Conservation (phyloP, 169 alveolate species). For the Eimeria nieschulzi region DNA sequence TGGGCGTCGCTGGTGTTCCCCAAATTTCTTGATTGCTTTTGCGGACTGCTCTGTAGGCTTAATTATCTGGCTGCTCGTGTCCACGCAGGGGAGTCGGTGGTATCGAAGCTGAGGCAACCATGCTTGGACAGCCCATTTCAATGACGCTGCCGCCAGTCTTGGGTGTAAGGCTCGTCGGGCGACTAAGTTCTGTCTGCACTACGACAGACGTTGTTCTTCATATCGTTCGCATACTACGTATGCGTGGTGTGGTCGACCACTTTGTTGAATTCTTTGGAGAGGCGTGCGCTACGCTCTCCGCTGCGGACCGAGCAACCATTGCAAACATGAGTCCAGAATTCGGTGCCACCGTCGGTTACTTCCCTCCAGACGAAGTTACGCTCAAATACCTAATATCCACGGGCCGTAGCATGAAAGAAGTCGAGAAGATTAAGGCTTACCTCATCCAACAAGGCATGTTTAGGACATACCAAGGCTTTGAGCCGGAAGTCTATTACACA, state of each 20-base stretch:
- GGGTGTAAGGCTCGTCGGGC: slow-evolving; percentile 95
- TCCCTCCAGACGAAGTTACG: slow-evolving; percentile 94
- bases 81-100: slow-evolving; percentile 97
- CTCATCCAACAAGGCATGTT: slow-evolving; percentile 85
- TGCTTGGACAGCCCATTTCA: slow-evolving; percentile 97
- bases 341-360: slow-evolving; percentile 97
- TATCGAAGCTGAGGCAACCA: slow-evolving; percentile 98
- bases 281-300: slow-evolving; percentile 88
- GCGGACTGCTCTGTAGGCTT: background rate
- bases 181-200: slow-evolving; percentile 87
- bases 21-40: no score
- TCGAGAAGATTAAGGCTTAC: slow-evolving; percentile 89
- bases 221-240: slow-evolving; percentile 81
- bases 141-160: slow-evolving; percentile 97
- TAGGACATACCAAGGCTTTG: slow-evolving; percentile 78
- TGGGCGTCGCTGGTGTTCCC: no score
- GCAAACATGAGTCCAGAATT: slow-evolving; percentile 98
- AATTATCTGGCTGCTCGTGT: slow-evolving; percentile 39
- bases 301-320: slow-evolving; percentile 96
- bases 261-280: slow-evolving; percentile 96
- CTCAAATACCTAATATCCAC: slow-evolving; percentile 91
- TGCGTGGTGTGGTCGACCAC: slow-evolving; percentile 97
- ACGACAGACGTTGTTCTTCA: slow-evolving; percentile 95
- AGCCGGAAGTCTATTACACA: slow-evolving; percentile 81
- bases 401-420: slow-evolving; percentile 90